Percentiles rank a stretch among this genome's conserved stretches.
Conservation (phyloP, 306 rosid species). For the Quercus rubra region DNA sequence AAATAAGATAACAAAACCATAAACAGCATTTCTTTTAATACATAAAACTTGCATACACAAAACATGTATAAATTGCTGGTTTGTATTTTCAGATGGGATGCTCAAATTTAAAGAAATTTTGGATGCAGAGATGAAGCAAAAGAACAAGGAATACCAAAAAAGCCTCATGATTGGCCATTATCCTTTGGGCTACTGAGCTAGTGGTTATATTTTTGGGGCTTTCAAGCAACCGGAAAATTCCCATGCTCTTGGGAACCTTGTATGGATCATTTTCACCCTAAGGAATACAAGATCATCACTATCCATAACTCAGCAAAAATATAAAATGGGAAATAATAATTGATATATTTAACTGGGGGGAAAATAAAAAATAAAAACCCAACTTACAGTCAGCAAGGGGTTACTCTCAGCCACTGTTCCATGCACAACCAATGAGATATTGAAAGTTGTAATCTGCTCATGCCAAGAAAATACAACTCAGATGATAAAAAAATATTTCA, state of each 20-base stretch:
- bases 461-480: conserved; percentile 17
- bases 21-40: neutral
- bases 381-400: conserved; percentile 47
- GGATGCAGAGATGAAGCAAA: neutral
- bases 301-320: conserved; percentile 5
- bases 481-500: neutral
- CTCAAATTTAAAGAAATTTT: conserved; percentile 5
- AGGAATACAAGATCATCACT: conserved; percentile 11
- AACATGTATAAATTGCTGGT: neutral
- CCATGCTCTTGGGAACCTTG: conserved; percentile 72
- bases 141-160: conserved; percentile 46
- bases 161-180: conserved; percentile 93
- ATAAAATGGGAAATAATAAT: conserved; percentile 1
- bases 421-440: conserved; percentile 71
- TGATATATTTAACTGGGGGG: neutral
- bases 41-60: neutral
- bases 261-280: conserved; percentile 78
- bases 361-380: neutral
- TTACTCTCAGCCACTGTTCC: conserved; percentile 84
- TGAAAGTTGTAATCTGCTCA: conserved; percentile 89
- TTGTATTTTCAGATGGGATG: neutral
- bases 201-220: conserved; percentile 88
- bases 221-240: conserved; percentile 76
- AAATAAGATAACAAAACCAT: neutral
- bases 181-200: conserved; percentile 76